Evolutionary conservation across 2,329 filamentous ascomycete species (phyloP).

Genomic region (Ceratocystis alfenasii): DNA sequence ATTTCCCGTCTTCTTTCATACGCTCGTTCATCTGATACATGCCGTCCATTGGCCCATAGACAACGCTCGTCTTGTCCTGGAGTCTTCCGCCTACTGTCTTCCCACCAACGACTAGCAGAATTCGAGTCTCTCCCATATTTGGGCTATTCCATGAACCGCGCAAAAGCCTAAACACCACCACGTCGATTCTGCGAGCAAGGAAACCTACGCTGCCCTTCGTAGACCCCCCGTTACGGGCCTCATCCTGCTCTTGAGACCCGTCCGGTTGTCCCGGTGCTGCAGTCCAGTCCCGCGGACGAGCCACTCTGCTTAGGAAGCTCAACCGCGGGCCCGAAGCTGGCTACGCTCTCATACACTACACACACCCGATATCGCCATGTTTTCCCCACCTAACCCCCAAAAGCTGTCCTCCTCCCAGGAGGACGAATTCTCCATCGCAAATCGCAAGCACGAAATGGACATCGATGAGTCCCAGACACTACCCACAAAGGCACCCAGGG

Average conservation of each 20-base stretch:
- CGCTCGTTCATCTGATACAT: not conserved
- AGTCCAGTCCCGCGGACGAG: not conserved
- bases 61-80: not conserved
- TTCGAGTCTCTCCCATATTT: not conserved
- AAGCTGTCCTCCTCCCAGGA: conserved; percentile 22
- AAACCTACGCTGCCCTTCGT: not conserved
- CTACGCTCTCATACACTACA: not conserved
- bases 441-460: conserved; percentile 17
- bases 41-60: not conserved
- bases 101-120: not conserved
- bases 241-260: not conserved
- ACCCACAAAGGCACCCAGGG: not conserved
- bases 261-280: not conserved
- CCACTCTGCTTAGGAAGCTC: no score
- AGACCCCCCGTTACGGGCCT: not conserved
- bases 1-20: not conserved
- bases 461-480: conserved; percentile 1
- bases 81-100: not conserved
- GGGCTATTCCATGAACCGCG: not conserved
- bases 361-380: conserved; percentile 2
- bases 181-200: not conserved
- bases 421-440: conserved; percentile 19
- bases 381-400: conserved; percentile 14
- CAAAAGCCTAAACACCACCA: not conserved
- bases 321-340: not conserved